These are phyloP conservation scores for Borovskyia barvae DNA, from an alignment of 208 protist genomes.

Conservation along the genomic window DNA sequence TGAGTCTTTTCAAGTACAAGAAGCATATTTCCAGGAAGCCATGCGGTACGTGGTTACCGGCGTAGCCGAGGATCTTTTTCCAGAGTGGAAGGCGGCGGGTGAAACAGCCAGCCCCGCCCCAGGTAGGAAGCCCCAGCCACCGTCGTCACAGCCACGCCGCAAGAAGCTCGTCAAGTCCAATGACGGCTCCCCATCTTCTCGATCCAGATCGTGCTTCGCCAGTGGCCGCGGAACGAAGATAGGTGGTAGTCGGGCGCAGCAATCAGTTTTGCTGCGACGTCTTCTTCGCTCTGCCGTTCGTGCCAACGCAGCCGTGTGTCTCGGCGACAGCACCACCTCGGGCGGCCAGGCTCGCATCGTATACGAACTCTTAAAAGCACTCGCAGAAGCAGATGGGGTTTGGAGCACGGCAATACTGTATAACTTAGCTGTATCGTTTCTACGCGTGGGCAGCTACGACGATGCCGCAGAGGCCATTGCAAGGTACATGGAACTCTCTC, in stretches of 20 bases:
- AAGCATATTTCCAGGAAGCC: conserved; percentile 45
- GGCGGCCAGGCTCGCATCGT: conserved; percentile 13
- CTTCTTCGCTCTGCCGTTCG: conserved; percentile 23
- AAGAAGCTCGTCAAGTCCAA: no score
- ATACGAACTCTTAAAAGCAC: conserved; percentile 42
- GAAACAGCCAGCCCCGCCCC: no score
- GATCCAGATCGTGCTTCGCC: neutral
- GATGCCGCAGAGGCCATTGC: conserved; percentile 68
- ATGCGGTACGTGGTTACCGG: conserved; percentile 29
- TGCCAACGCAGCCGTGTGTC: conserved; percentile 19
- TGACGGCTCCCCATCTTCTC: no score
- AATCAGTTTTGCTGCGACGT: neutral
- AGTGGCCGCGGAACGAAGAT: neutral
- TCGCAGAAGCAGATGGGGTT: conserved; percentile 37
- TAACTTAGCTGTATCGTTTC: conserved; percentile 69
- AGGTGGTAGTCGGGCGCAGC: neutral
- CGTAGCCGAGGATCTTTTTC: conserved; percentile 11
- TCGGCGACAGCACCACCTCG: conserved; percentile 11
- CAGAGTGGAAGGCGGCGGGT: conserved; percentile 17
- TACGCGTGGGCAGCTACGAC: conserved; percentile 54
- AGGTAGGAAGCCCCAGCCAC: neutral
- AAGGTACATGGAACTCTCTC: conserved; percentile 68
- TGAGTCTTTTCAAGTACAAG: conserved; percentile 34
- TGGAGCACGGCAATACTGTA: conserved; percentile 65
- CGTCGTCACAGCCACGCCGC: no score